Base-by-base conservation (phyloP, 371 early-diverging fungal genomes). In the Actinomortierella ambigua region DNA sequence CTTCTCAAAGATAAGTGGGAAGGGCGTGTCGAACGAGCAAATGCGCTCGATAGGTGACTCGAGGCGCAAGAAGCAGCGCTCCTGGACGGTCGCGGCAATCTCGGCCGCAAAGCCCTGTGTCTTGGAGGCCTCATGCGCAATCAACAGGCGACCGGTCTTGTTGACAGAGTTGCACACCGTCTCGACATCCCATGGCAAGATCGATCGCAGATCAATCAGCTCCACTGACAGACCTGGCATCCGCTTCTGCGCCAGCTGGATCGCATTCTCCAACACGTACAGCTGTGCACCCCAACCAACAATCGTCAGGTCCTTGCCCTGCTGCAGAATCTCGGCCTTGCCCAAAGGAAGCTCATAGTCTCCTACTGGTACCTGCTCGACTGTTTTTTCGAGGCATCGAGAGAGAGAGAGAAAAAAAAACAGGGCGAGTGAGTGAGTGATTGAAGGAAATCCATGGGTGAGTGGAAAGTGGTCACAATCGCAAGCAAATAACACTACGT, bases 51-150 rank as follows among this genome's bases (percentile, higher is more conserved):
- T 86, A 42, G 98, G 98, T 2, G 92, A 88, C 62, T 97, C 93
- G 23, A 98, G 78, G 23, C 90, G 76, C 53, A 90, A 73, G 75
- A 93, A 95, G 69, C 92, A 88, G 26, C 88, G 79, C 53, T 98
- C 96, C 85, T 94, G 93, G 15, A 99, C 88, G 15, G 89, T 90
- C 1, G 96, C 81, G 7, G 98, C 91, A 65, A 99, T 88, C 79
- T 99, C 99, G 13, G 96, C 94, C 1, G 92, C 99, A 65, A 99
- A 93, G 18, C 99, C 98, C 40, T 85, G 86, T 0, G 96, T 96
- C 54, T 88, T 82, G 18, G 98, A 96, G 0, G 99, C 99, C 78
- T 98, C 99, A 64, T 98, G 99, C 3, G 97, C 88, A 66, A 98
- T 85, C 27, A 98, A 84, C 13, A 96, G 77, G 5, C 99, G 86